phyloP scores from a whole-genome alignment of 768 basidiomycete species.

The Suillus spraguei region DNA sequence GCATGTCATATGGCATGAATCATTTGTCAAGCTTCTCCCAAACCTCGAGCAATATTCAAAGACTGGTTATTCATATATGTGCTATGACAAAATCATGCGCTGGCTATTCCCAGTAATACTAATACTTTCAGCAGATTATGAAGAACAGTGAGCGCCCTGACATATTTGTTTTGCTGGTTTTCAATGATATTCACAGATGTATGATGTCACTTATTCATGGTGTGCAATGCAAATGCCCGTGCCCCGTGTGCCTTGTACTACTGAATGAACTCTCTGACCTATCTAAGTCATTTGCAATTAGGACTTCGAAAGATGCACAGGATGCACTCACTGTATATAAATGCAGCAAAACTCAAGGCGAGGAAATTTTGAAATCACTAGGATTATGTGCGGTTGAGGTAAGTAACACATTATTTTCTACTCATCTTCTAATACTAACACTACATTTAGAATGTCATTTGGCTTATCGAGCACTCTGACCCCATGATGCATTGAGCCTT shows the following conservation, averaged over 20 bases:
- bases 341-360: no score
- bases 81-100: slow-evolving; percentile 10
- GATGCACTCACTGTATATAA: no score
- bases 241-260: slow-evolving; percentile 22
- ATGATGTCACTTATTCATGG: slow-evolving; percentile 40
- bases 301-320: no score
- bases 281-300: no score
- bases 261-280: no score
- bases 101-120: slow-evolving; percentile 24
- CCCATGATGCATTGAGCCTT: slow-evolving; percentile 5
- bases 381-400: slow-evolving; percentile 7
- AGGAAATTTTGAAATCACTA: slow-evolving; percentile 10
- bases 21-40: slow-evolving; percentile 15
- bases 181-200: slow-evolving; percentile 16
- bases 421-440: neutral
- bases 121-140: slow-evolving; percentile 30
- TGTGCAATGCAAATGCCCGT: slow-evolving; percentile 27
- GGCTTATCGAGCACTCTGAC: slow-evolving; percentile 2
- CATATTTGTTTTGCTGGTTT: neutral
- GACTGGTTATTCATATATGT: slow-evolving; percentile 15
- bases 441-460: slow-evolving; percentile 13
- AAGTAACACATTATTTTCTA: neutral
- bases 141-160: slow-evolving; percentile 24
- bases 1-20: slow-evolving; percentile 19
- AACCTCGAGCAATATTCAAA: slow-evolving; percentile 15